phyloP scores from a whole-genome alignment of 23 red algal genomes.

The Gracilaria domingensis region DNA sequence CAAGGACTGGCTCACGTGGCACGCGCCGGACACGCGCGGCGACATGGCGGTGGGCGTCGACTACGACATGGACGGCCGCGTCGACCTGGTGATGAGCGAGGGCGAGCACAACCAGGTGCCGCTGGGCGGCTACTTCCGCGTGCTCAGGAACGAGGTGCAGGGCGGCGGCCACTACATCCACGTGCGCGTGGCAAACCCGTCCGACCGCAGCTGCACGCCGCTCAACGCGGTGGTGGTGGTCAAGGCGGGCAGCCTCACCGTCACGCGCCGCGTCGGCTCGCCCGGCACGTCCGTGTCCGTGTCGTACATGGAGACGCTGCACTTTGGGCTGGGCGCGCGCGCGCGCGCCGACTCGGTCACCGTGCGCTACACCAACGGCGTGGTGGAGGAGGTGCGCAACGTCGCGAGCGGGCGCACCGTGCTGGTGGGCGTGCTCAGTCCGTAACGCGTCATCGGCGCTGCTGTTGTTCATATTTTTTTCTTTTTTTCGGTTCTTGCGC shows the following conservation, averaged over 20 bases:
- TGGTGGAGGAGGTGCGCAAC: too few species aligned
- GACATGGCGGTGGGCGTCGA: slow-evolving; percentile 37
- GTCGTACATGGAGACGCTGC: slow-evolving; percentile 48
- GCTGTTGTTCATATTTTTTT: too few species aligned
- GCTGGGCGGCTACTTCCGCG: slow-evolving; percentile 9
- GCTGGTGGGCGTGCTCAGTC: too few species aligned
- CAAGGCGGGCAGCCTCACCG: background rate
- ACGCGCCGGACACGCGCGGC: slow-evolving; percentile 8
- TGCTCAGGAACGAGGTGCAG: slow-evolving; percentile 25
- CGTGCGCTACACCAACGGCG: slow-evolving; percentile 7
- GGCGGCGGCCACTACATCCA: slow-evolving; percentile 4
- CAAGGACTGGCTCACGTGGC: background rate
- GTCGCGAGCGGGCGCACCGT: too few species aligned
- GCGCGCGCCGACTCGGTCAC: background rate
- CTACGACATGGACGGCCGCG: slow-evolving; percentile 50
- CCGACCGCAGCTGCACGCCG: background rate
- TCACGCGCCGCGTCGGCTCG: slow-evolving; percentile 55
- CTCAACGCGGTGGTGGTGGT: background rate
- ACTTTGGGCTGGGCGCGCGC: slow-evolving; percentile 44
- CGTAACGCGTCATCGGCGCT: too few species aligned
- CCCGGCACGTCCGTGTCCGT: slow-evolving; percentile 20
- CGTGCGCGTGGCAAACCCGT: slow-evolving; percentile 26
- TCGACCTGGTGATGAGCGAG: slow-evolving; percentile 44
- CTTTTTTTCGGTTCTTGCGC: too few species aligned
- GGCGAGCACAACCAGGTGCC: slow-evolving; percentile 11